phyloP scores from a whole-genome alignment of 2,329 filamentous ascomycete species.

The Cladosporium austrohemisphaericum region DNA sequence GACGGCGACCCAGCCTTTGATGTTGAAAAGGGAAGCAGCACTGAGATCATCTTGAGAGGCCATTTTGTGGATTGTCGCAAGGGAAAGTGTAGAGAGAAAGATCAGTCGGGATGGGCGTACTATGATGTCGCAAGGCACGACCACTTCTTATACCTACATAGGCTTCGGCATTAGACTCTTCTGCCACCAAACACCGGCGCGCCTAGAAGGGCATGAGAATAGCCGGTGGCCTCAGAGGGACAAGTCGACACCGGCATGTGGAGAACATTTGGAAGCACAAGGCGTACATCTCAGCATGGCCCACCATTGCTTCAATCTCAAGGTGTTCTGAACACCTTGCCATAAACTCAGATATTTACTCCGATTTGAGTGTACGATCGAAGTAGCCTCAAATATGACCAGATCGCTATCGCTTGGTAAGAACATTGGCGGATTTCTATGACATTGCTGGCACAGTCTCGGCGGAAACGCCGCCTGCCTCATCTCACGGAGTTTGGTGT shows the following conservation, averaged over 20 bases:
- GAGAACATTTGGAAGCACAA: not conserved
- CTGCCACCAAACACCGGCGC: constrained; percentile 5
- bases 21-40: constrained; percentile 35
- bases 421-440: too few species aligned
- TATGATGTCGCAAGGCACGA: too few species aligned
- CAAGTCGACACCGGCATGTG: constrained; percentile 4
- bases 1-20: constrained; percentile 40
- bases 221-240: constrained; percentile 3
- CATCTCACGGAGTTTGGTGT: too few species aligned
- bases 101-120: too few species aligned
- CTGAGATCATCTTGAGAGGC: constrained; percentile 18
- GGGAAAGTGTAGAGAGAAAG: not conserved
- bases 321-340: constrained; percentile 3
- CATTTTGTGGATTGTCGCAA: not conserved
- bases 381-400: too few species aligned
- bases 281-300: constrained; percentile 8
- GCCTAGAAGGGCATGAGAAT: constrained; percentile 2
- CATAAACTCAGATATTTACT: too few species aligned
- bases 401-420: too few species aligned
- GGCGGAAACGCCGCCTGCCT: too few species aligned
- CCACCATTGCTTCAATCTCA: not conserved
- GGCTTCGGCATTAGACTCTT: not conserved
- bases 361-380: too few species aligned
- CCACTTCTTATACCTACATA: too few species aligned
- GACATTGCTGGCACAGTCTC: too few species aligned